A percentile compares a stretch with the other conserved stretches of the same genome.
Evolutionary conservation across 139 green algal species (phyloP).

Genomic region (Prasinococcaceae sp.): DNA sequence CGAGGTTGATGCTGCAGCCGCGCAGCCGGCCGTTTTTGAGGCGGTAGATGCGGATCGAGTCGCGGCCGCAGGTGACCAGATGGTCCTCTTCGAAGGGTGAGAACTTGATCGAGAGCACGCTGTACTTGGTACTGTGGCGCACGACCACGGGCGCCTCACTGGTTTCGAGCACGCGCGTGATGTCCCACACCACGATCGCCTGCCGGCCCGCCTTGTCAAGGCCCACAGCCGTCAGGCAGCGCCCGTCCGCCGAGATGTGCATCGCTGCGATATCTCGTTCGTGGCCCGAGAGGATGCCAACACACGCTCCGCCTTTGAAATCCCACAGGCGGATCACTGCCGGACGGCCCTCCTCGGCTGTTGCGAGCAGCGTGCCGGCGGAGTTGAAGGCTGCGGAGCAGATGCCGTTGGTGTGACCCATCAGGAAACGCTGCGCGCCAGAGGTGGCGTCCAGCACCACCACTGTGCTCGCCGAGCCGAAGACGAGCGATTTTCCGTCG

Average conservation of each 20-base stretch:
- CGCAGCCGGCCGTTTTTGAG: constrained; percentile 47
- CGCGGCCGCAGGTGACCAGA: constrained; percentile 49
- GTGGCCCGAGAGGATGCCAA: constrained; percentile 41
- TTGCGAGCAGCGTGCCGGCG: constrained; percentile 38
- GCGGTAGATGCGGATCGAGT: constrained; percentile 56
- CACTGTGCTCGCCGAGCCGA: constrained; percentile 31
- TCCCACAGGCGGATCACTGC: constrained; percentile 56
- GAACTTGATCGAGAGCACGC: constrained; percentile 48
- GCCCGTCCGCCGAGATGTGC: constrained; percentile 49
- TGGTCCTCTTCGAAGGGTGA: constrained; percentile 45
- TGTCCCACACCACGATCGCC: constrained; percentile 55
- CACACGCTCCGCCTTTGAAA: constrained; percentile 30
- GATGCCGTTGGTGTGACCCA: constrained; percentile 42
- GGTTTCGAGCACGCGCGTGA: constrained; percentile 19
- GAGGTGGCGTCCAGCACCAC: constrained; percentile 28
- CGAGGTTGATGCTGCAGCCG: constrained; percentile 38
- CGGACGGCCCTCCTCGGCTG: constrained; percentile 49
- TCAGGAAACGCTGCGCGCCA: constrained; percentile 37
- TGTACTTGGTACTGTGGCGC: constrained; percentile 38
- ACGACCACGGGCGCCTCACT: constrained; percentile 29
- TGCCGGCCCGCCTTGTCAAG: constrained; percentile 41
- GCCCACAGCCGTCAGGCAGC: constrained; percentile 43
- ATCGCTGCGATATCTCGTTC: constrained; percentile 36
- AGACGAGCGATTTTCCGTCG: constrained; percentile 29
- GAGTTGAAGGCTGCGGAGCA: constrained; percentile 34